Evolutionary conservation across 2,329 filamentous ascomycete species (phyloP), one percentile per base, ranked within the genome.

Genomic region (Helotiales sp.): DNA sequence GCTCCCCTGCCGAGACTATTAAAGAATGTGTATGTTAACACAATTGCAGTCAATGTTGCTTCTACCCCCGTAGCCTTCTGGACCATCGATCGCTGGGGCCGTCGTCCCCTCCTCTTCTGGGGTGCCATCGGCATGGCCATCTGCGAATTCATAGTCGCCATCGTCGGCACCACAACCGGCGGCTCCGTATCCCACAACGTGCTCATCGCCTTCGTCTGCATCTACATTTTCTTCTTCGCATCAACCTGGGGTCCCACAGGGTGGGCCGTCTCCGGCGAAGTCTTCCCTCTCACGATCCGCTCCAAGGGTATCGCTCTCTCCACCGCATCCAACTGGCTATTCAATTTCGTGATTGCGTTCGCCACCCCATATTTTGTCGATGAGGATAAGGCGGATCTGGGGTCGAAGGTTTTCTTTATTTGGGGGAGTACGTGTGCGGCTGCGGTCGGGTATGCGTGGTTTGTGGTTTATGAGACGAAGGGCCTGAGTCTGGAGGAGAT

Each of bases 261-360:
- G 60, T 93, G 91, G 91, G 87, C 90, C 62, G 86, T 96, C 73
- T 93, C 95, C 75, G 93, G 92, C 77, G 93, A 96, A 83, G 91
- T 95, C 80, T 96, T 91, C 87, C 92, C 92, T 63, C 87, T 96
- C 87, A 89, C 20, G 90, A 89, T 84, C 86, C 91, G 79, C 83
- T 90, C 50, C 84, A 91, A 92, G 71, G 93, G 93, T 81, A 92
- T 97, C 66, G 92, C 87, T 74, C 85, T 97, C 49, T 93, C 92
- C 45, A 96, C 93, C 3, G 91, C 93, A 61, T 92, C 89, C 76
- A 96, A 96, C 86, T 96, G 93, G 93, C 85, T 95, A 67, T 95
- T 92, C 85, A 95, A 93, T 83, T 93, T 89, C 79, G 83, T 83
- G 76, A 87, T 87, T 71, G 84, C 87, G 64, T 85, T 92, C 77